Evolutionary conservation across 2,329 filamentous ascomycete species (phyloP).

Genomic region (Acrocalymma vagum): DNA sequence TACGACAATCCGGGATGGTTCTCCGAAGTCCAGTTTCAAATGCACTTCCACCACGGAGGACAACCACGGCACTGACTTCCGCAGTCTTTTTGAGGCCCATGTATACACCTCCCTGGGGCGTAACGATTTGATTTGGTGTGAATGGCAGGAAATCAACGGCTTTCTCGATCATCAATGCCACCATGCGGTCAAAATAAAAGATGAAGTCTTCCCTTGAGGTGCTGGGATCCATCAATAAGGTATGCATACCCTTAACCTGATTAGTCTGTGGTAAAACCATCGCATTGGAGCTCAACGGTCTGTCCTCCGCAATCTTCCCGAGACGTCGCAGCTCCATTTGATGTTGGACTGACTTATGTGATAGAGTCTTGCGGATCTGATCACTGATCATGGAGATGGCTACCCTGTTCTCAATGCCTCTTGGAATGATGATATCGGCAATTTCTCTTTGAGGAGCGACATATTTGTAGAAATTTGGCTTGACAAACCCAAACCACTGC

Average conservation of each 20-base stretch:
- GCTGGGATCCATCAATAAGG: slow-evolving; percentile 82
- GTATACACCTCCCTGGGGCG: slow-evolving; percentile 75
- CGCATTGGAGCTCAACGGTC: slow-evolving; percentile 78
- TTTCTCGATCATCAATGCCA: slow-evolving; percentile 82
- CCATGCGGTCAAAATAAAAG: slow-evolving; percentile 94
- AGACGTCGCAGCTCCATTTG: slow-evolving; percentile 80
- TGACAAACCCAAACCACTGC: slow-evolving; percentile 96
- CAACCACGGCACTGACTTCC: slow-evolving; percentile 75
- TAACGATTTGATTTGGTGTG: slow-evolving; percentile 69
- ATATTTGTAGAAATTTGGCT: slow-evolving; percentile 94
- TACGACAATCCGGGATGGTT: slow-evolving; percentile 91
- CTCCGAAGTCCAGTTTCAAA: slow-evolving; percentile 88
- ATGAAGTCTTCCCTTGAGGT: slow-evolving; percentile 90
- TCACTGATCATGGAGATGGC: slow-evolving; percentile 96
- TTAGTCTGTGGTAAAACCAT: slow-evolving; percentile 77
- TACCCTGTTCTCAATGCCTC: slow-evolving; percentile 93
- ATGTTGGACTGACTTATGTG: slow-evolving; percentile 86
- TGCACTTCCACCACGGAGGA: slow-evolving; percentile 87
- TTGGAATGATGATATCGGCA: slow-evolving; percentile 93
- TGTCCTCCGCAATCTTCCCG: slow-evolving; percentile 74
- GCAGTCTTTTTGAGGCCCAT: slow-evolving; percentile 75
- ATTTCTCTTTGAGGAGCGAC: slow-evolving; percentile 92
- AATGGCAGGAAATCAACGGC: slow-evolving; percentile 69
- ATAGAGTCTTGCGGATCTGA: slow-evolving; percentile 86
- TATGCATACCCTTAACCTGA: slow-evolving; percentile 88